A percentile compares a stretch with the other conserved stretches of the same genome.
Evolutionary conservation across 2,329 filamentous ascomycete species (phyloP).

Genomic region (Ceratocystis ficicola): DNA sequence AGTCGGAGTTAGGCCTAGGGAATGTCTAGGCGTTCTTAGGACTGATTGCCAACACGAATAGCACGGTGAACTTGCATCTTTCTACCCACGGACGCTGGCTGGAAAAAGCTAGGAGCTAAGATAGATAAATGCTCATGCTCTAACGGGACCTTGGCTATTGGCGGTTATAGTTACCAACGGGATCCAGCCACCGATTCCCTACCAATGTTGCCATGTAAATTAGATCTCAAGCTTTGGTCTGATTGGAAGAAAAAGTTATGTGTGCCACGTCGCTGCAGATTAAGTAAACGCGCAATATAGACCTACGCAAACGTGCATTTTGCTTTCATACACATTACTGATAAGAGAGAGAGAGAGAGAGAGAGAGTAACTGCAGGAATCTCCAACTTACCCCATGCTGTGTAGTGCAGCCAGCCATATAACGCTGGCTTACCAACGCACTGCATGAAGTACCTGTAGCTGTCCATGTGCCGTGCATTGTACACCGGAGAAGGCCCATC

Average conservation of each 20-base stretch:
- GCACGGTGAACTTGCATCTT: no score
- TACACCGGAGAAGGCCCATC: not conserved
- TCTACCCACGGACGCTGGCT: no score
- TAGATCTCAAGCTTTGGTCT: not conserved
- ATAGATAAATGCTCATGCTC: not conserved
- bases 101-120: not conserved
- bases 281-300: not conserved
- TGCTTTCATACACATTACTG: not conserved
- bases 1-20: not conserved
- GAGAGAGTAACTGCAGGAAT: not conserved
- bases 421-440: not conserved
- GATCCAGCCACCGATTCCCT: not conserved
- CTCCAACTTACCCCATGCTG: not conserved
- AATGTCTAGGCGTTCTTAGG: not conserved
- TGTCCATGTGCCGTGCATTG: not conserved
- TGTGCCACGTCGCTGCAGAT: not conserved
- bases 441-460: not conserved
- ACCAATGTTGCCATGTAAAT: not conserved
- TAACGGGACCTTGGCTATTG: not conserved
- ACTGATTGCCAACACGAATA: no score
- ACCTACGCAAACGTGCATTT: not conserved
- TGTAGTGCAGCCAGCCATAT: not conserved
- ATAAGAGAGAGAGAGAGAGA: not conserved
- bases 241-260: not conserved
- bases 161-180: not conserved